phyloP scores from a whole-genome alignment of 106 monocot species.

The Dendrobium catenatum region DNA sequence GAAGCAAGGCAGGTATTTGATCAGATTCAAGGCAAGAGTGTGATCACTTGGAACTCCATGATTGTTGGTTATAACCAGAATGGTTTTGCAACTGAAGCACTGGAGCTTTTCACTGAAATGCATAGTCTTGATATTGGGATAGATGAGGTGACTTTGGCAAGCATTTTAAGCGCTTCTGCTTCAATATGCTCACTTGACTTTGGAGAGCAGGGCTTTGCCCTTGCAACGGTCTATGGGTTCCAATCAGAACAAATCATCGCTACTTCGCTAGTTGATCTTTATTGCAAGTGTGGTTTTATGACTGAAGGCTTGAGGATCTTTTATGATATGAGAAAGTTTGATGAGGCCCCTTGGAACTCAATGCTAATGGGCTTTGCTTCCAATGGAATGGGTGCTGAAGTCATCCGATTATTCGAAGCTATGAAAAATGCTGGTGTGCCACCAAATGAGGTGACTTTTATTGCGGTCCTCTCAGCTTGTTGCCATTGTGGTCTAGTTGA shows the following conservation, averaged over 20 bases:
- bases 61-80: slow-evolving; percentile 67
- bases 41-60: slow-evolving; percentile 91
- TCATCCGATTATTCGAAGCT: slow-evolving; percentile 29
- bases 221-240: slow-evolving; percentile 30
- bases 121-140: slow-evolving; percentile 23
- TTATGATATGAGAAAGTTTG: slow-evolving; percentile 24
- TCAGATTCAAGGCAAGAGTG: slow-evolving; percentile 32
- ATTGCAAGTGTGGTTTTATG: slow-evolving; percentile 68
- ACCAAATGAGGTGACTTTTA: slow-evolving; percentile 54
- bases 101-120: slow-evolving; percentile 60
- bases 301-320: slow-evolving; percentile 37
- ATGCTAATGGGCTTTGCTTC: slow-evolving; percentile 76
- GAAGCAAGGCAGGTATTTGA: slow-evolving; percentile 53
- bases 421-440: slow-evolving; percentile 37
- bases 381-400: slow-evolving; percentile 58
- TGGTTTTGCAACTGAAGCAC: slow-evolving; percentile 33
- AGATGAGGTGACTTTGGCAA: slow-evolving; percentile 57
- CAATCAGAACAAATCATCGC: slow-evolving; percentile 34
- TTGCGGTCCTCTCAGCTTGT: slow-evolving; percentile 56
- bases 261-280: slow-evolving; percentile 68
- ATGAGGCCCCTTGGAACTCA: slow-evolving; percentile 66
- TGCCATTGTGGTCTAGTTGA: slow-evolving; percentile 68
- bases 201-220: slow-evolving; percentile 59
- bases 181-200: slow-evolving; percentile 26
- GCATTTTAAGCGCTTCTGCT: slow-evolving; percentile 52